Evolutionary conservation across 768 basidiomycete species (phyloP).

Genomic region (Psilocybe azurescens): DNA sequence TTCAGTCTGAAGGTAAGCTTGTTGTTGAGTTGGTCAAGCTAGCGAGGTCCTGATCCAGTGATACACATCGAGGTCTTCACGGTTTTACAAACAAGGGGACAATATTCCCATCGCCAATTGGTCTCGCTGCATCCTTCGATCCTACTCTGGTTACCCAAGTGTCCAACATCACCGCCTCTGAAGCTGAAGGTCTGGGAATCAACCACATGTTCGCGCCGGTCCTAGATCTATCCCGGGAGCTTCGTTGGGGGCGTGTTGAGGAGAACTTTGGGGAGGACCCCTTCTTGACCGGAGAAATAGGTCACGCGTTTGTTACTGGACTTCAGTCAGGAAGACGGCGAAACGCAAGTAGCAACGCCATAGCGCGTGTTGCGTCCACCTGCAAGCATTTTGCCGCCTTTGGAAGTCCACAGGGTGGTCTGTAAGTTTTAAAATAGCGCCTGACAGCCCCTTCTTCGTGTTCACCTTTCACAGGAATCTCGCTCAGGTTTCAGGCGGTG

Average conservation of each 20-base stretch:
- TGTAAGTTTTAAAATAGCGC: constrained; percentile 45
- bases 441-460: not conserved
- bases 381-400: constrained; percentile 80
- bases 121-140: constrained; percentile 68
- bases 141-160: constrained; percentile 53
- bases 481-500: constrained; percentile 69
- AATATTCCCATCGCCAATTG: constrained; percentile 72
- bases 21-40: too few species aligned
- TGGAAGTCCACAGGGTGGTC: constrained; percentile 69
- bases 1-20: constrained; percentile 61
- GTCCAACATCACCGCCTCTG: constrained; percentile 56
- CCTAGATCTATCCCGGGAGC: constrained; percentile 67
- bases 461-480: constrained; percentile 48
- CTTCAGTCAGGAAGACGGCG: constrained; percentile 62
- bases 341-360: constrained; percentile 58
- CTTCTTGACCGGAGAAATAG: constrained; percentile 65
- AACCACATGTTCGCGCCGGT: constrained; percentile 72
- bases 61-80: constrained; percentile 55
- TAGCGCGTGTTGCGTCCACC: constrained; percentile 66
- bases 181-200: constrained; percentile 69
- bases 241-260: constrained; percentile 75
- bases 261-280: constrained; percentile 73
- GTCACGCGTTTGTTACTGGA: constrained; percentile 64
- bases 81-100: constrained; percentile 76
- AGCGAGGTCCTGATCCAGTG: too few species aligned